Conservation (phyloP, 495 filamentous ascomycete species). For the Neurospora sp. region DNA sequence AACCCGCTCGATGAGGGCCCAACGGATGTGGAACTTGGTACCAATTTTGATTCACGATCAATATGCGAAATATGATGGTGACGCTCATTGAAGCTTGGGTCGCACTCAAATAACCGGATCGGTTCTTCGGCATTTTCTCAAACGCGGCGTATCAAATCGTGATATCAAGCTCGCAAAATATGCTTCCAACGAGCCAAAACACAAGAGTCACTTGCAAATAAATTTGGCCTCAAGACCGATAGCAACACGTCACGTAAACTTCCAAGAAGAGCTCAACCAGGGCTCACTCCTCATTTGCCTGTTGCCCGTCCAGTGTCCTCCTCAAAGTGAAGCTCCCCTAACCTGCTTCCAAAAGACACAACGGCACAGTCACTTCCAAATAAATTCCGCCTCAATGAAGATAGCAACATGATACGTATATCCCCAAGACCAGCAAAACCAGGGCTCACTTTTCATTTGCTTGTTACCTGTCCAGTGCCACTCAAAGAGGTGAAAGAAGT, state of each 20-base stretch:
- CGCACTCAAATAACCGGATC: too few species aligned
- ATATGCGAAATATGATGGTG: too few species aligned
- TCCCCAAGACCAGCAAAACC: background rate
- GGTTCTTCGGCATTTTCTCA: too few species aligned
- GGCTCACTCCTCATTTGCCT: background rate
- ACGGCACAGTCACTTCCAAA: background rate
- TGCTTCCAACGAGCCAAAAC: too few species aligned
- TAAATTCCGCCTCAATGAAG: background rate
- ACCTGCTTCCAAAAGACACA: background rate
- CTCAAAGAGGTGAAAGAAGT: background rate
- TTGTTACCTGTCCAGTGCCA: background rate
- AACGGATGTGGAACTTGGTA: too few species aligned
- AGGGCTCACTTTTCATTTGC: background rate
- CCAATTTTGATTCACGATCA: too few species aligned
- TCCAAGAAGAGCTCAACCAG: background rate
- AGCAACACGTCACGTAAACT: background rate
- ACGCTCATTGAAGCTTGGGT: too few species aligned
- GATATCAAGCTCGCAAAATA: too few species aligned
- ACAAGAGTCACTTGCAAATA: background rate
- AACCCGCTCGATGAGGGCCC: too few species aligned
- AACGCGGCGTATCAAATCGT: too few species aligned
- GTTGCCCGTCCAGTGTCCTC: background rate
- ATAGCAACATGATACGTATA: background rate
- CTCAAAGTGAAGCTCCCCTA: background rate
- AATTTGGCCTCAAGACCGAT: background rate